These are phyloP conservation scores for Yarrowia porcina DNA, from an alignment of 805 yeast species.

Conservation along the genomic window DNA sequence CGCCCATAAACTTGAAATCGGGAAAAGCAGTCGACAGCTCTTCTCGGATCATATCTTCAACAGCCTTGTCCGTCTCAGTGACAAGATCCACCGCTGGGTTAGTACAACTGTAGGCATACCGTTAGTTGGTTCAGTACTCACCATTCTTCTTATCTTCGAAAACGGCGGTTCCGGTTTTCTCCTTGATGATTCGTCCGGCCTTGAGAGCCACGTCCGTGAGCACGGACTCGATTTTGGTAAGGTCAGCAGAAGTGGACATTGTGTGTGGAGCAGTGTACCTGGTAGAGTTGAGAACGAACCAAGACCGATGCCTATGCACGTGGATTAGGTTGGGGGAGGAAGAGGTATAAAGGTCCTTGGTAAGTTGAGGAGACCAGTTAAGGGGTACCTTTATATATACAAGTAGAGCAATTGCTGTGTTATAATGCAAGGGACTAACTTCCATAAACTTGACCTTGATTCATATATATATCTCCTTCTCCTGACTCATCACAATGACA, in stretches of 20 bases:
- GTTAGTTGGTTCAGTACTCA: neutral
- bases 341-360: no score
- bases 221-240: slow-evolving; percentile 40
- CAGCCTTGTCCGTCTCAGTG: slow-evolving; percentile 57
- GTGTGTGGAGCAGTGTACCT: neutral
- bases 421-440: no score
- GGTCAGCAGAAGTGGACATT: slow-evolving; percentile 30
- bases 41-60: slow-evolving; percentile 45
- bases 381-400: no score
- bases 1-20: slow-evolving; percentile 55
- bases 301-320: slow-evolving; percentile 9
- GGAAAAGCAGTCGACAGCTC: slow-evolving; percentile 45
- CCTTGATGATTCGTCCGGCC: slow-evolving; percentile 51
- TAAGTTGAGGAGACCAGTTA: no score
- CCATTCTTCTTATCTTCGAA: slow-evolving; percentile 56
- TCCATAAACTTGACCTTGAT: no score
- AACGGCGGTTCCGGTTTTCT: slow-evolving; percentile 47
- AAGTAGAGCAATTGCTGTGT: no score
- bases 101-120: neutral
- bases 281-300: neutral
- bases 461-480: no score
- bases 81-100: slow-evolving; percentile 53
- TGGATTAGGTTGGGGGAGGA: slow-evolving; percentile 11
- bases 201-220: slow-evolving; percentile 44
- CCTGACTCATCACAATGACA: no score